Evolutionary conservation across 164 flowering plant genomes (phyloP).

Genomic region (Vitis rotundifolia): DNA sequence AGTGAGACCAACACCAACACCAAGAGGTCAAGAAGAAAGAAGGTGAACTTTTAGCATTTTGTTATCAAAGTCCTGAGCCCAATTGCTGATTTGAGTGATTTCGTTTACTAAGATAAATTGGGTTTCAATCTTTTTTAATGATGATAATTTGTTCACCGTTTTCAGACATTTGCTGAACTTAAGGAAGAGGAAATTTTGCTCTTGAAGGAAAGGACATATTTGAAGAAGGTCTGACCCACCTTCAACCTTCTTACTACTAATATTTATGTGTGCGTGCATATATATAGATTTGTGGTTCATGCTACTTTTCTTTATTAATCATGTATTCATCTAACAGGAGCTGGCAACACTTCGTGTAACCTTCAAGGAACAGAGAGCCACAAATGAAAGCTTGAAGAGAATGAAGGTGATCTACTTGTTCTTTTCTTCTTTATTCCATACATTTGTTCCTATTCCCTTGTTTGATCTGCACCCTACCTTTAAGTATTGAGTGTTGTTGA

Average conservation of each 20-base stretch:
- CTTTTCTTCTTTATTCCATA: not conserved
- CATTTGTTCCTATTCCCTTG: not conserved
- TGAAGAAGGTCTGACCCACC: constrained; percentile 42
- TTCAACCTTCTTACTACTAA: too few relatives aligned
- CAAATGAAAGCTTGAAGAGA: constrained; percentile 52
- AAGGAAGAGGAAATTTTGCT: constrained; percentile 52
- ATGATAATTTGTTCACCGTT: not conserved
- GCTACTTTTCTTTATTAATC: not conserved
- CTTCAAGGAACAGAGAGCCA: constrained; percentile 30
- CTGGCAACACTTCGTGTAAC: constrained; percentile 29
- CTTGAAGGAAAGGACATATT: constrained; percentile 39
- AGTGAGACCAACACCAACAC: constrained; percentile 15
- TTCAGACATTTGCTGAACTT: constrained; percentile 55
- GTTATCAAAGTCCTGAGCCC: not conserved
- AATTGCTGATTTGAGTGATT: not conserved
- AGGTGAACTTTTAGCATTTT: constrained; percentile 24
- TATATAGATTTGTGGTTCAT: not conserved
- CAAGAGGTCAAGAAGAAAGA: constrained; percentile 35
- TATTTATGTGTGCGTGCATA: not conserved
- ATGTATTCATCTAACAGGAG: constrained; percentile 30
- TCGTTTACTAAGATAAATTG: too few relatives aligned
- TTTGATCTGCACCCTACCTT: not conserved
- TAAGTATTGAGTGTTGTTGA: too few relatives aligned
- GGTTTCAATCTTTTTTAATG: not conserved
- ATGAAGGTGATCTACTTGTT: constrained; percentile 39